Conservation (phyloP, 441 rosid genomes). For the Adansonia gregorii region DNA sequence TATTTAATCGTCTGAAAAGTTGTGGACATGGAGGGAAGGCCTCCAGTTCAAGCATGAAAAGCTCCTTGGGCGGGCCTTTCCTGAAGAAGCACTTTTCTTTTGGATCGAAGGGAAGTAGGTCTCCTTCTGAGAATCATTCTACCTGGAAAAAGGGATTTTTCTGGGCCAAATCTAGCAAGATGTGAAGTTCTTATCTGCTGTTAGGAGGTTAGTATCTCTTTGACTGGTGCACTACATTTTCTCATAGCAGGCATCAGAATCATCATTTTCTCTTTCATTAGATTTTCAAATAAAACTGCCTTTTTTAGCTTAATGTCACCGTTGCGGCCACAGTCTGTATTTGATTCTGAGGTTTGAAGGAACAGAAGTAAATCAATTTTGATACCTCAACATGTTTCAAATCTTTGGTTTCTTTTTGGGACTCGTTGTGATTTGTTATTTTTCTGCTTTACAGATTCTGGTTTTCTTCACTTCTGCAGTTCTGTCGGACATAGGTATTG, state of each 20-base stretch:
- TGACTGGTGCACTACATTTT: slow-evolving; percentile 17
- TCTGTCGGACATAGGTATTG: slow-evolving; percentile 25
- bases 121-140: slow-evolving; percentile 49
- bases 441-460: slow-evolving; percentile 34
- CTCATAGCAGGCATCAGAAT: background rate
- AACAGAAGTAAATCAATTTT: background rate
- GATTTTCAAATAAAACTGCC: background rate
- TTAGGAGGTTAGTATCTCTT: slow-evolving; percentile 42
- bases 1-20: slow-evolving; percentile 47
- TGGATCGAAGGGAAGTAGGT: slow-evolving; percentile 65
- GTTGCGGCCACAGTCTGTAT: background rate
- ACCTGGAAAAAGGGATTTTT: slow-evolving; percentile 73
- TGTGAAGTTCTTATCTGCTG: slow-evolving; percentile 43
- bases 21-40: slow-evolving; percentile 53
- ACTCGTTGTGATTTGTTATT: background rate
- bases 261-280: background rate
- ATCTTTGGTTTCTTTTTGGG: background rate
- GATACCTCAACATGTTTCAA: background rate
- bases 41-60: slow-evolving; percentile 72
- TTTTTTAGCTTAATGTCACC: slow-evolving; percentile 9
- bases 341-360: background rate
- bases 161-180: slow-evolving; percentile 84
- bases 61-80: slow-evolving; percentile 63
- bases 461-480: slow-evolving; percentile 28
- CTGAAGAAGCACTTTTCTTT: slow-evolving; percentile 76